A percentile compares a stretch with the other conserved stretches of the same genome.
Conservation (phyloP, 768 basidiomycete genomes). For the Tremella fuciformis region DNA sequence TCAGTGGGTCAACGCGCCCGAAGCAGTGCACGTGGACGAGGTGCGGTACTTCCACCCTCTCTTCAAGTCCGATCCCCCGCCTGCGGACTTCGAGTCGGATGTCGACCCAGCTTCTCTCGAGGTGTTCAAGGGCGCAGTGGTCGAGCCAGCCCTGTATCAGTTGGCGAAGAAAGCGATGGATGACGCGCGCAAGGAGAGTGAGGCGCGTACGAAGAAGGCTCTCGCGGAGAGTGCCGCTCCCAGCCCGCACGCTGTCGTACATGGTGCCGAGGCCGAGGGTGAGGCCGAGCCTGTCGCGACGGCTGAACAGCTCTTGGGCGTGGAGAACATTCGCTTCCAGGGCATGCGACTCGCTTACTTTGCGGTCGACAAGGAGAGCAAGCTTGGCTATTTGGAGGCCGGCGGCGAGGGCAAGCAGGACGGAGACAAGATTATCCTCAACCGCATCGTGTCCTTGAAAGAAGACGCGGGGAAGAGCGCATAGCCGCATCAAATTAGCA, state of each 20-base stretch:
- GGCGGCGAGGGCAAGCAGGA: conserved; percentile 57
- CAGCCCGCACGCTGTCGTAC: conserved; percentile 9
- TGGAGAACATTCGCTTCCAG: conserved; percentile 94
- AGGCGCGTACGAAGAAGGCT: conserved; percentile 58
- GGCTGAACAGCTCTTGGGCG: conserved; percentile 75
- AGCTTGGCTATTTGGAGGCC: conserved; percentile 61
- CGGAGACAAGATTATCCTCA: conserved; percentile 79
- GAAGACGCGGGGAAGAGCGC: conserved; percentile 79
- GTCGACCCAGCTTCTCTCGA: conserved; percentile 79
- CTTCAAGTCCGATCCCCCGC: conserved; percentile 90
- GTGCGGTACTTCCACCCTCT: conserved; percentile 86
- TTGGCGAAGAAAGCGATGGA: conserved; percentile 67
- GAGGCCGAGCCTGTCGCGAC: conserved; percentile 66
- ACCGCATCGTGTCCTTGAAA: conserved; percentile 89
- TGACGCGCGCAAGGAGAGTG: conserved; percentile 61
- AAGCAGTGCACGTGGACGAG: conserved; percentile 71
- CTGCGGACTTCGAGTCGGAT: conserved; percentile 76
- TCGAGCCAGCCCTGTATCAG: conserved; percentile 85
- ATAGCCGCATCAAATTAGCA: conserved; percentile 8
- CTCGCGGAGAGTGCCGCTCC: conserved; percentile 54
- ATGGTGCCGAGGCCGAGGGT: conserved; percentile 20
- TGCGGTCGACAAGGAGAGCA: conserved; percentile 81
- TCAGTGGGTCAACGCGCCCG: conserved; percentile 71
- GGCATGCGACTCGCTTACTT: conserved; percentile 95
- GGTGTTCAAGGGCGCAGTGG: conserved; percentile 71